A percentile compares a stretch with the other conserved stretches of the same genome.
Evolutionary conservation across 2,329 filamentous ascomycete genomes (phyloP).

Genomic region (Orbilia blumenaviensis): DNA sequence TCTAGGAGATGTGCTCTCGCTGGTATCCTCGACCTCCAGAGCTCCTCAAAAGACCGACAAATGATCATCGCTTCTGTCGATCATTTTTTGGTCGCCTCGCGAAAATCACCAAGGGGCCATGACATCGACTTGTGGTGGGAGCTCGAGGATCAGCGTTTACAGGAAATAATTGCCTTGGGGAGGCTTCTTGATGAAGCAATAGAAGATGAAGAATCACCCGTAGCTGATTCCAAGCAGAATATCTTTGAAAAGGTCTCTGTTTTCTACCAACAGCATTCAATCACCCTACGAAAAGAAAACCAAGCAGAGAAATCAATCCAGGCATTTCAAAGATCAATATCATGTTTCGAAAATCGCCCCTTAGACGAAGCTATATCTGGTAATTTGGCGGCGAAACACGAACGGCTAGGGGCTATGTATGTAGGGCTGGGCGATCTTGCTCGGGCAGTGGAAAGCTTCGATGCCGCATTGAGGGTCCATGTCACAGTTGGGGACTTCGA

Average conservation of each 20-base stretch:
- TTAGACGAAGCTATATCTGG: slow-evolving; percentile 53
- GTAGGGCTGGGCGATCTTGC: slow-evolving; percentile 54
- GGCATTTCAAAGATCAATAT: slow-evolving; percentile 55
- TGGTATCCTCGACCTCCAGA: slow-evolving; percentile 35
- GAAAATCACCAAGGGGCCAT: slow-evolving; percentile 15
- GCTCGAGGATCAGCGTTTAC: slow-evolving; percentile 42
- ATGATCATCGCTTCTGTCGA: slow-evolving; percentile 38
- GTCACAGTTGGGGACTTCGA: slow-evolving; percentile 38
- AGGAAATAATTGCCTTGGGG: slow-evolving; percentile 47
- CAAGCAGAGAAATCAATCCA: slow-evolving; percentile 47
- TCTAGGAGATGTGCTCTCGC: slow-evolving; percentile 39
- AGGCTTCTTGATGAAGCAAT: slow-evolving; percentile 40
- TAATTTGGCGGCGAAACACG: slow-evolving; percentile 55
- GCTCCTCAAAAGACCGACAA: slow-evolving; percentile 29
- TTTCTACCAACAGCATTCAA: slow-evolving; percentile 48
- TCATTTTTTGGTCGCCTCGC: slow-evolving; percentile 41
- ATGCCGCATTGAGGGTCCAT: slow-evolving; percentile 20
- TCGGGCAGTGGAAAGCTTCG: slow-evolving; percentile 54
- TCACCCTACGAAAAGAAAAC: slow-evolving; percentile 39
- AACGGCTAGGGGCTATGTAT: slow-evolving; percentile 55
- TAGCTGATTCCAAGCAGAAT: slow-evolving; percentile 21
- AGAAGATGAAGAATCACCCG: slow-evolving; percentile 20
- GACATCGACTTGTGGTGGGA: slow-evolving; percentile 46
- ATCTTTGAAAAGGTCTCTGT: slow-evolving; percentile 51
- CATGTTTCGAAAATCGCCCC: slow-evolving; percentile 54